phyloP scores from a whole-genome alignment of 192 early-diverging fungal species.

The Coemansia sp. region DNA sequence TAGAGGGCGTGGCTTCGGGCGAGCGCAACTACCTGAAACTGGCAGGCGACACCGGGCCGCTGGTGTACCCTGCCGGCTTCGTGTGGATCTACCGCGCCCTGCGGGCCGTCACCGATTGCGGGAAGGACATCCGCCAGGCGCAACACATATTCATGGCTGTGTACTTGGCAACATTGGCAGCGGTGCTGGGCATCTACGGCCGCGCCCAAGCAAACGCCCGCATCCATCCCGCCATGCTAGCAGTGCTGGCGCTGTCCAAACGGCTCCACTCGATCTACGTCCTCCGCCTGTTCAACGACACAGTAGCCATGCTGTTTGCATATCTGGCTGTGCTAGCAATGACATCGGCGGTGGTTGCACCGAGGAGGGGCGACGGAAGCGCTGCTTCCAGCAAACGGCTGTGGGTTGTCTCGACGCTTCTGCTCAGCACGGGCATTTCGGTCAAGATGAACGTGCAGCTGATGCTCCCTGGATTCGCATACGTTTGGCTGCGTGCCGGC shows the following conservation, averaged over 20 bases:
- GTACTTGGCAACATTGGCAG: constrained; percentile 65
- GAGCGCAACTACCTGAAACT: constrained; percentile 82
- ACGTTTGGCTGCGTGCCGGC: constrained; percentile 49
- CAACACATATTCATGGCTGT: constrained; percentile 84
- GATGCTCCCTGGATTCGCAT: constrained; percentile 84
- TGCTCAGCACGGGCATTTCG: constrained; percentile 72
- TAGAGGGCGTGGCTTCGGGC: constrained; percentile 70
- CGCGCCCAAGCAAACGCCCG: constrained; percentile 30
- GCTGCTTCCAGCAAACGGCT: constrained; percentile 20
- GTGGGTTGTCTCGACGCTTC: constrained; percentile 25
- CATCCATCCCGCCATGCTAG: constrained; percentile 67
- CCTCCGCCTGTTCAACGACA: constrained; percentile 91
- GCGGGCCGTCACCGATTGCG: constrained; percentile 66
- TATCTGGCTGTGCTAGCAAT: constrained; percentile 70
- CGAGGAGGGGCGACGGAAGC: no score
- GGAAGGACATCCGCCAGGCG: constrained; percentile 66
- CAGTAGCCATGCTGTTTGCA: constrained; percentile 83
- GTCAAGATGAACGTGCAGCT: constrained; percentile 96
- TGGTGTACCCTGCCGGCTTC: constrained; percentile 92
- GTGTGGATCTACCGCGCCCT: constrained; percentile 82
- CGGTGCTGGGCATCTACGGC: constrained; percentile 70
- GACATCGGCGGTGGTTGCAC: constrained; percentile 41
- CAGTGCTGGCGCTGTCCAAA: constrained; percentile 69
- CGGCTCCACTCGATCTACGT: constrained; percentile 94
- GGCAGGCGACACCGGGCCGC: constrained; percentile 86